A percentile compares a stretch with the other conserved stretches of the same genome.
phyloP scores from a whole-genome alignment of 805 yeast species.

The Scheffersomyces lignosus region DNA sequence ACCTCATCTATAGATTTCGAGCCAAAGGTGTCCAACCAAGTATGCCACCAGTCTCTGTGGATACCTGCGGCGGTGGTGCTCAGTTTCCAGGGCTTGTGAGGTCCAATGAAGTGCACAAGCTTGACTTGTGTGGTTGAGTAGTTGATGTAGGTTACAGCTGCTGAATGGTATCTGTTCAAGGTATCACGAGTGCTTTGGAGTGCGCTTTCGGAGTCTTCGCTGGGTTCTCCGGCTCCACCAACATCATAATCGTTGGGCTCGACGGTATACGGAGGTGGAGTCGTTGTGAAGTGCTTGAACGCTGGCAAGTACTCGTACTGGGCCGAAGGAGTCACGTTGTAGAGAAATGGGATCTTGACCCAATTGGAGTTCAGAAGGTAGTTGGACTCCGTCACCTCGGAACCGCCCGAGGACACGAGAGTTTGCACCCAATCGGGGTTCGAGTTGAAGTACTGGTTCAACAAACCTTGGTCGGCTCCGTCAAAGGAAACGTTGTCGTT shows the following conservation, averaged over 20 bases:
- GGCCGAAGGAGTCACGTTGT: slow-evolving; percentile 72
- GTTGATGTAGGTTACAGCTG: slow-evolving; percentile 18
- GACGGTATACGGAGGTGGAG: slow-evolving; percentile 9
- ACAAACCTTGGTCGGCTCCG: slow-evolving; percentile 90
- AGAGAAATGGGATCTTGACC: slow-evolving; percentile 74
- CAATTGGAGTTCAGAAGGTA: slow-evolving; percentile 56
- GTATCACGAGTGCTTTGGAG: slow-evolving; percentile 1
- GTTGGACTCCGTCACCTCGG: not conserved
- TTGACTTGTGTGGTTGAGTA: slow-evolving; percentile 34
- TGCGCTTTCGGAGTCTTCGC: slow-evolving; percentile 2
- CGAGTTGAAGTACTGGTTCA: slow-evolving; percentile 68
- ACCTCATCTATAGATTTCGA: slow-evolving; percentile 22
- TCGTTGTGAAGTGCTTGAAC: slow-evolving; percentile 45
- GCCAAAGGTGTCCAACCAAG: slow-evolving; percentile 33
- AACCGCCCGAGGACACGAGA: slow-evolving; percentile 5
- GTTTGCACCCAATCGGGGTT: slow-evolving; percentile 41
- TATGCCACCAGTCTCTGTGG: slow-evolving; percentile 39
- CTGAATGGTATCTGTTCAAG: slow-evolving; percentile 13
- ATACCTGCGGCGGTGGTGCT: slow-evolving; percentile 13
- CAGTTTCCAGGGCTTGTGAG: slow-evolving; percentile 55
- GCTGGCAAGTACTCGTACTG: slow-evolving; percentile 77
- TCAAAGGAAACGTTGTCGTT: slow-evolving; percentile 51
- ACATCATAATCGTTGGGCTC: slow-evolving; percentile 1
- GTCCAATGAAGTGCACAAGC: slow-evolving; percentile 68
- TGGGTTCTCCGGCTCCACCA: not conserved